Percentiles rank a stretch among this genome's conserved stretches.
Conservation (phyloP, 2,329 filamentous ascomycete species). For the Alternaria tenuissima region DNA sequence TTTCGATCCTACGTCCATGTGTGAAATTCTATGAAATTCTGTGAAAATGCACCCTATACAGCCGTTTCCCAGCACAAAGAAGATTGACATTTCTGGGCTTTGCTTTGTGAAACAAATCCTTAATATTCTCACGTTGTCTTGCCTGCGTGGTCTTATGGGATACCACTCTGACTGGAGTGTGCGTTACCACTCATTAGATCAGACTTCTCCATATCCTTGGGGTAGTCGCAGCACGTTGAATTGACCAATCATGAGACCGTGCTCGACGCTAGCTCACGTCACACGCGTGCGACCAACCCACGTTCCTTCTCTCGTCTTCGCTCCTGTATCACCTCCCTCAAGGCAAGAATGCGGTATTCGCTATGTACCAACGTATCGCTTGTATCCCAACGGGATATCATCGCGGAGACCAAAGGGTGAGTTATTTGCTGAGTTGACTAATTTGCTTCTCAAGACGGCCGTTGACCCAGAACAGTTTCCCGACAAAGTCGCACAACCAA, state of each 20-base stretch:
- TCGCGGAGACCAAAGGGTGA: slow-evolving; percentile 32
- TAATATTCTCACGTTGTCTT: neutral
- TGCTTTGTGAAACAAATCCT: neutral
- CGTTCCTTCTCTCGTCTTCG: neutral
- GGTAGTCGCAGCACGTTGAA: neutral
- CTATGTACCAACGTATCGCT: slow-evolving; percentile 28
- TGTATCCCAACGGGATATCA: slow-evolving; percentile 40
- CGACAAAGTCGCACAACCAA: slow-evolving; percentile 18
- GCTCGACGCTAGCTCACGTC: slow-evolving; percentile 15
- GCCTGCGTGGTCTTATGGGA: neutral
- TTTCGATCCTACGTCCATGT: neutral
- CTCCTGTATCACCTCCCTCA: neutral
- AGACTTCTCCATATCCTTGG: neutral
- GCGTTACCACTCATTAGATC: neutral
- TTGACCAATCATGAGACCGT: slow-evolving; percentile 5
- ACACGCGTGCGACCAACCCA: neutral
- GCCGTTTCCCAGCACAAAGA: neutral
- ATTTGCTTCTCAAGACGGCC: neutral
- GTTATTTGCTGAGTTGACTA: slow-evolving; percentile 5
- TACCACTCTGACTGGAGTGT: neutral
- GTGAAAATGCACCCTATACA: neutral
- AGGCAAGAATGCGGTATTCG: slow-evolving; percentile 10
- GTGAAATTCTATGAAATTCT: neutral
- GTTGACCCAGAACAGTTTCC: slow-evolving; percentile 25
- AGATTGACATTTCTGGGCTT: neutral